Conservation (phyloP, 2,329 filamentous ascomycete genomes). For the Decorospora gaudefroyi region DNA sequence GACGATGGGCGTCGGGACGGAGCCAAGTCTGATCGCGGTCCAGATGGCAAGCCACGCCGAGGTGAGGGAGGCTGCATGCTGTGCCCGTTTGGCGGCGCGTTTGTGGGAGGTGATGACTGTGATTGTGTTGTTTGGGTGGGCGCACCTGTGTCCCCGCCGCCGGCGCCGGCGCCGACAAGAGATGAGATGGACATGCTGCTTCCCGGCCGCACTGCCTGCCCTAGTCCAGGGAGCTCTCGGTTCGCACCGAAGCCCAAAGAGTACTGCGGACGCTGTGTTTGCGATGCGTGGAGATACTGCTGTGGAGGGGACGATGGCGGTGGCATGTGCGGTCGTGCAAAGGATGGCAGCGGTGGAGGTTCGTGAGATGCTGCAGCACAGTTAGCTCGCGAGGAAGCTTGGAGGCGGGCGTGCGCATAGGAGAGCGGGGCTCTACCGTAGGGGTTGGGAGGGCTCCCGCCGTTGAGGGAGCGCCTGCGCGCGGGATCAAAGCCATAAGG, state of each 20-base stretch:
- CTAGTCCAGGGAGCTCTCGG: conserved; percentile 61
- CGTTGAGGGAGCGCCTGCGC: conserved; percentile 52
- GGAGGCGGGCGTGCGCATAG: conserved; percentile 4
- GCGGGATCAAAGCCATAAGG: conserved; percentile 50
- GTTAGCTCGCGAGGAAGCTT: conserved; percentile 33
- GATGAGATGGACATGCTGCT: conserved; percentile 77
- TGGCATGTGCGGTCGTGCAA: conserved; percentile 54
- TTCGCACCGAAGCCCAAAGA: conserved; percentile 49
- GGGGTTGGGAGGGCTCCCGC: conserved; percentile 40
- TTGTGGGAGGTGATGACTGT: conserved; percentile 53
- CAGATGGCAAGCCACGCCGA: conserved; percentile 40
- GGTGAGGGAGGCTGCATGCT: conserved; percentile 56
- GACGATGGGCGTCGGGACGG: conserved; percentile 46
- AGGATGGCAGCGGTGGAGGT: conserved; percentile 50
- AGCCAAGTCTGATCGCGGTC: conserved; percentile 41
- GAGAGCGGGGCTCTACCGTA: conserved; percentile 39
- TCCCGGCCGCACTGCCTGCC: conserved; percentile 59
- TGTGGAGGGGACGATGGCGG: conserved; percentile 56
- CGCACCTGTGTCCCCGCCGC: conserved; percentile 55
- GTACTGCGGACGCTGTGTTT: conserved; percentile 53
- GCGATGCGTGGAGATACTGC: conserved; percentile 46
- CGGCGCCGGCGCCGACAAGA: conserved; percentile 64
- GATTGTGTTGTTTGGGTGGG: conserved; percentile 49
- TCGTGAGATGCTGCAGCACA: conserved; percentile 43
- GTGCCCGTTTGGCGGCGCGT: conserved; percentile 46